These are phyloP conservation scores for Melanomma pulvis-pyrius DNA, from an alignment of 495 filamentous ascomycete species.

Conservation along the genomic window DNA sequence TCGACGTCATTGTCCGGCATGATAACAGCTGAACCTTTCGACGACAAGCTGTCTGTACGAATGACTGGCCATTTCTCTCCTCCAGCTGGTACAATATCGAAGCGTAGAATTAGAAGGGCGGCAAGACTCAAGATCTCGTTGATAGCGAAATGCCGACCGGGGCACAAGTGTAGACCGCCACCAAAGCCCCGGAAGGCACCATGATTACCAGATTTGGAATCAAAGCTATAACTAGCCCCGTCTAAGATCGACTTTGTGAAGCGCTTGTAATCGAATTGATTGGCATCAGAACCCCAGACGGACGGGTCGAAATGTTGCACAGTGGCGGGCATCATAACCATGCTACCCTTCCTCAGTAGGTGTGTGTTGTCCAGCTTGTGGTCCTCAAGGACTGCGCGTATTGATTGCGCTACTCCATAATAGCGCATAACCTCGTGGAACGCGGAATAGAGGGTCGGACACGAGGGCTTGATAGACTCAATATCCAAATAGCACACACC, in stretches of 20 bases:
- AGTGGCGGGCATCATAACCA: slow-evolving; percentile 6
- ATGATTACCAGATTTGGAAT: background rate
- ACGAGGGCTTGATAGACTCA: background rate
- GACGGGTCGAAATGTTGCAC: slow-evolving; percentile 9
- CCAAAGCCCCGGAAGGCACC: slow-evolving; percentile 49
- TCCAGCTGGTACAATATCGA: slow-evolving; percentile 44
- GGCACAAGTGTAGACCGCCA: slow-evolving; percentile 48
- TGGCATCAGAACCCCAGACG: slow-evolving; percentile 18
- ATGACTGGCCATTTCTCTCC: slow-evolving; percentile 19
- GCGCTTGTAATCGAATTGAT: slow-evolving; percentile 11
- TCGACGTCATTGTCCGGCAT: background rate
- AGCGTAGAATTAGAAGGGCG: slow-evolving; percentile 48
- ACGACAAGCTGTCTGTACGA: slow-evolving; percentile 1
- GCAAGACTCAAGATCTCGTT: slow-evolving; percentile 47
- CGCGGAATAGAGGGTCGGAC: slow-evolving; percentile 14
- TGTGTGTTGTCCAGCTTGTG: slow-evolving; percentile 2
- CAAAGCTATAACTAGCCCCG: background rate
- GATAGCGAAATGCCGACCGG: slow-evolving; percentile 53
- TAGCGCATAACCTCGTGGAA: slow-evolving; percentile 13
- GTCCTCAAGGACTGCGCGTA: slow-evolving; percentile 13
- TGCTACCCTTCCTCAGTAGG: slow-evolving; percentile 13
- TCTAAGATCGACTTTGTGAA: slow-evolving; percentile 4
- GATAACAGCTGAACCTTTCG: slow-evolving; percentile 1
- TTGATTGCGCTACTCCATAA: background rate
- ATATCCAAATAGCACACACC: slow-evolving; percentile 1